Base-by-base conservation (phyloP, 306 rosid genomes). In the Hylodesmum podocarpum region DNA sequence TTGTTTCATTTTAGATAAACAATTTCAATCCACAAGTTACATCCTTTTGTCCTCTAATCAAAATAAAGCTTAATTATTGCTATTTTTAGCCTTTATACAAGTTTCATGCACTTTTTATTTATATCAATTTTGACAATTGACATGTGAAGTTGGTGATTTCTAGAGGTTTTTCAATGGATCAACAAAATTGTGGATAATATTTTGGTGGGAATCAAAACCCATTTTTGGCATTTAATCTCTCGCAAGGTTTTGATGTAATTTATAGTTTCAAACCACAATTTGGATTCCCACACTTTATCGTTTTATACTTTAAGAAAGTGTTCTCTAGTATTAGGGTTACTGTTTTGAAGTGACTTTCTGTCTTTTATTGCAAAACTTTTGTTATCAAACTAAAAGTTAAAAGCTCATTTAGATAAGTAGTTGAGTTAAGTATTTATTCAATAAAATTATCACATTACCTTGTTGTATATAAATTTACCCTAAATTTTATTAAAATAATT, bases 161-260 rank as follows among this genome's bases (percentile, higher is more conserved):
- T 21, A 28, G 44, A 37, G 47, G 34, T 25, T 25, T 73, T 39
- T 40, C 44, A 28, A 57, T 2, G 44, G 78, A 40, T 41, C 44
- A 41, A 40, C 21, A n/a, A 55, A 73, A 8, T 40, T 25, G 8
- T 8, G 9, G 12, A 73, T 18, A 18, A 55, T 73, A 29, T 58
- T 29, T 36, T 72, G 27, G 50, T 54, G 39, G 66, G 37, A 39
- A 55, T 58, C 19, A 41, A 58, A 57, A 53, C 57, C 58, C 40
- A 39, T 5, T 33, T 57, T 15, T 54, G 36, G 37, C 66, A 55
- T 72, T 54, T 70, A 72, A 22, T 72, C 67, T 73, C 8, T 16
- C n/a, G 2, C 27, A 9, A 14, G 21, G n/a, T 33, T 50, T 47
- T 50, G 13, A 43, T 44, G 25, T 15, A 39, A 51, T 65, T 70